Evolutionary conservation across 768 basidiomycete species (phyloP), one percentile per base, ranked within the genome.

Genomic region (Daedaleopsis nitida): DNA sequence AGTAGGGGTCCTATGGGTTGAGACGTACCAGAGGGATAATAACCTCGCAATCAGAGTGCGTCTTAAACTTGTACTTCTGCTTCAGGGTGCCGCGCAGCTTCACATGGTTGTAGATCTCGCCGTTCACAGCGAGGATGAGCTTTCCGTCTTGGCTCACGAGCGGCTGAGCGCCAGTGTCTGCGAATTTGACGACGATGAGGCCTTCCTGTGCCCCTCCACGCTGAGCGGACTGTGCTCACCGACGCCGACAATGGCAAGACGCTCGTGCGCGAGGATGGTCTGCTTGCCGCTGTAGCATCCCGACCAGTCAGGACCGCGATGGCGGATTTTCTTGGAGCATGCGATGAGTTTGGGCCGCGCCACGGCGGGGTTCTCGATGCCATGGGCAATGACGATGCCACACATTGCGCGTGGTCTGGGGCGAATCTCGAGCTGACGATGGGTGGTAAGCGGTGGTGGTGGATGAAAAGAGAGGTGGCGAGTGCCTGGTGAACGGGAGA

Each of bases 221-320:
- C 12, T n/a, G 17, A 12, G 11, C 10, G 21, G 44, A 52, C 34
- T 9, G 38, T 27, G 80, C 86, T 74, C 61, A 96, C 96, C 96
- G 65, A 99, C 94, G 69, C 97, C 97, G 59, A 98, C 97, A 74
- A 99, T 91, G 42, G 97, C 97, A 56, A 99, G 84, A 57, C 97
- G 89, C 73, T 99, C 97, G 68, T 99, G 97, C 37, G 92, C 91
- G 64, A 99, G 85, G 59, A 97, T 84, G 44, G 84, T 81, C 54
- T 88, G 82, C 73, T 87, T 86, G 48, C 91, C 92, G 64, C 95
- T 91, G 74, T 86, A 89, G 77, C 93, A 96, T 32, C 97, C 97
- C 14, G 94, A 95, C 97, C 97, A 99, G 76, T 99, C 97, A 12
- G 97, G 97, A 14, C 97, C 97, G 64, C 96, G 88, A 72, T 97